Base-by-base conservation (phyloP, 2,329 filamentous ascomycete genomes). In the Onygenales sp. region DNA sequence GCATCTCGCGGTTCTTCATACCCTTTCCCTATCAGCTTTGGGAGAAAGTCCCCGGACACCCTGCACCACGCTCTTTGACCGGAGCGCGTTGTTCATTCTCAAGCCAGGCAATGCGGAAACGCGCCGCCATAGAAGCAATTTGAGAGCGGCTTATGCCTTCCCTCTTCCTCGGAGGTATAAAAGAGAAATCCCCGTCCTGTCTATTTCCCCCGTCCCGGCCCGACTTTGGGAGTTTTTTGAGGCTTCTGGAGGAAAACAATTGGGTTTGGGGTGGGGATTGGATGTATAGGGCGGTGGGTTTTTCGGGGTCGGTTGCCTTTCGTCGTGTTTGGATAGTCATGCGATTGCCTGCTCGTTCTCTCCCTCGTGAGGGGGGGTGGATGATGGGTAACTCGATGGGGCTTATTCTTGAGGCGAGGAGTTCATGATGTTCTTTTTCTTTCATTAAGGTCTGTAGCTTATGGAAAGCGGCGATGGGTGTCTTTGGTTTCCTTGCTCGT, bases 41-140 rank as follows among this genome's bases (percentile, higher is more conserved):
- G 92, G 92, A 95, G 92, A 97, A 97, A 97, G 92, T 97, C 92
- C 92, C 92, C 92, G 92, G 92, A 96, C 91, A 85, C 59, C 75
- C 80, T 79, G 79, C 75, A 72, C 56, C 68, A 65, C 21, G 17
- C n/a, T 27, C 10, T 32, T 41, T 9, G 21, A 38, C 36, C 45
- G 35, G 17, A 11, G 35, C 13, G 47, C 17, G 47, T 44, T 41
- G 17, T 17, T 17, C 8, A 11, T 43, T 52, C 60, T 62, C 55
- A 54, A 64, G 75, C 71, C 76, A 77, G 75, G 72, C 69, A 74
- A 72, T 81, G 91, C 89, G 89, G 89, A 94, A 95, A 96, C 88
- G 89, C 91, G 89, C 89, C 91, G 91, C 90, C 92, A 95, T 91
- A 96, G 85, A 95, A 95, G 91, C 90, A 90, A 80, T 72, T 27